Percentiles rank a stretch among this genome's conserved stretches.
Evolutionary conservation across 345 rosid species (phyloP).

Genomic region (Populus euphratica): DNA sequence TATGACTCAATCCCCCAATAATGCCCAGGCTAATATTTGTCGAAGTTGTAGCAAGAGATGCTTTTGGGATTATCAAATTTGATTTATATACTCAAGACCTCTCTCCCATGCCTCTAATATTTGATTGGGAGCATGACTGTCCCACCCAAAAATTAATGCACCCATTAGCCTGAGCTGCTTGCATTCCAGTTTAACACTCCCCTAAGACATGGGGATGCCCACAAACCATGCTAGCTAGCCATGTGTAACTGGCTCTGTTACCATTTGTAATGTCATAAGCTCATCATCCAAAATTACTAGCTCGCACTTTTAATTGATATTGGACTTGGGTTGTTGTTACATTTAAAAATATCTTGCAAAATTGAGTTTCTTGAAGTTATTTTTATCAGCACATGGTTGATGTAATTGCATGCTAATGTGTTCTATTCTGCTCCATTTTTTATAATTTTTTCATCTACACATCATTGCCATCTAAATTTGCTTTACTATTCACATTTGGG

Average conservation of each 20-base stretch:
- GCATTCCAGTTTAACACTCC: background rate
- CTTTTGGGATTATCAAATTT: too few species aligned
- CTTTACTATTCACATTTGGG: slow-evolving; percentile 15
- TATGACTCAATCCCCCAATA: background rate
- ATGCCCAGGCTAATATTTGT: background rate
- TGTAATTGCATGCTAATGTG: background rate
- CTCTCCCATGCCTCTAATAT: background rate
- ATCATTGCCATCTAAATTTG: background rate
- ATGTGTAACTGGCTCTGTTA: too few species aligned
- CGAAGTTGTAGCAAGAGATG: background rate
- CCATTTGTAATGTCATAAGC: background rate
- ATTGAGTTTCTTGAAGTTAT: background rate
- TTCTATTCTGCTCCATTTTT: background rate
- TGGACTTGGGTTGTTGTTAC: background rate
- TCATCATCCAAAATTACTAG: background rate
- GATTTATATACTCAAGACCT: background rate
- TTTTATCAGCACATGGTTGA: background rate
- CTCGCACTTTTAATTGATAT: background rate
- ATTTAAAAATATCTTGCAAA: background rate
- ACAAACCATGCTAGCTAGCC: too few species aligned
- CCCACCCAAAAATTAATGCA: background rate
- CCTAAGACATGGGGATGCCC: background rate
- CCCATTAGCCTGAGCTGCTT: background rate
- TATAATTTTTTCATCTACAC: slow-evolving; percentile 1
- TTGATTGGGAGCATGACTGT: background rate